phyloP scores from a whole-genome alignment of 495 filamentous ascomycete species.

The Cercophora samala region DNA sequence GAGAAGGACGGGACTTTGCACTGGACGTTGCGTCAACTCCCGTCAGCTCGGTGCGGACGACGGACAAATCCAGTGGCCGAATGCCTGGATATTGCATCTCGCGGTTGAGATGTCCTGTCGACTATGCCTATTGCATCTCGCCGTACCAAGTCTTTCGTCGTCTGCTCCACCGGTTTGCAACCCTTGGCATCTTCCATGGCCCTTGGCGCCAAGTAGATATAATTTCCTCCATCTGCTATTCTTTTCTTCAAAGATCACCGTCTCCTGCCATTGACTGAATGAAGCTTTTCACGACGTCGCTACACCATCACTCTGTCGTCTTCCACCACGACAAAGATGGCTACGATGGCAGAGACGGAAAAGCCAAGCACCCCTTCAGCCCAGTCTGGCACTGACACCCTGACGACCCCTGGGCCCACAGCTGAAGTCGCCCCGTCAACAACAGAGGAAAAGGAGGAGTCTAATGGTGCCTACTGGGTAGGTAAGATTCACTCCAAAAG shows the following conservation, averaged over 20 bases:
- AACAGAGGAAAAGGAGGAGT: not conserved
- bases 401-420: not conserved
- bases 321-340: not conserved
- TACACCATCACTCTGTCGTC: not conserved
- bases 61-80: not conserved
- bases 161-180: not conserved
- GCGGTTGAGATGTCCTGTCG: not conserved
- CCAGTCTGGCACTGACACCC: not conserved
- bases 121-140: not conserved
- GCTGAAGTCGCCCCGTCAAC: not conserved
- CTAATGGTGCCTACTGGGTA: slow-evolving; percentile 17
- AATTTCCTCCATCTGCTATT: not conserved
- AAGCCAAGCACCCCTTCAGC: not conserved
- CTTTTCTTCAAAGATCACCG: not conserved
- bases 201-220: not conserved
- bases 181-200: not conserved
- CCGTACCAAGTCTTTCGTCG: no score
- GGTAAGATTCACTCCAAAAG: not conserved
- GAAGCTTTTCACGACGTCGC: not conserved
- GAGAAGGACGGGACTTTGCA: no score
- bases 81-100: not conserved
- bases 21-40: not conserved
- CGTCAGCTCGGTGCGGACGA: not conserved
- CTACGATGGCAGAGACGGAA: not conserved
- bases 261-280: not conserved